phyloP scores from a whole-genome alignment of 2,329 filamentous ascomycete species.

The Xylogone sp. region DNA sequence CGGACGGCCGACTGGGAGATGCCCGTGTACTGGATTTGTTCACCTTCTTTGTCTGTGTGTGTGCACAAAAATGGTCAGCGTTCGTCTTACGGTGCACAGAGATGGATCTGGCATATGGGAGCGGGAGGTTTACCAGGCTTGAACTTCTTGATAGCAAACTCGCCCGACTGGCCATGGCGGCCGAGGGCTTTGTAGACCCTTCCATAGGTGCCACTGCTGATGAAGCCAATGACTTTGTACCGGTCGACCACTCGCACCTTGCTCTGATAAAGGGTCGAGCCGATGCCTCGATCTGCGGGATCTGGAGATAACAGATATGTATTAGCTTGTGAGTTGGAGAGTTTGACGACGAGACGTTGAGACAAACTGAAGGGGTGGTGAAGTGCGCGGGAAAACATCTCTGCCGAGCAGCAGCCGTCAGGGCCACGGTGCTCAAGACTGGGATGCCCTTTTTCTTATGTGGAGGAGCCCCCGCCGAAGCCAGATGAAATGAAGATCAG shows the following conservation, averaged over 20 bases:
- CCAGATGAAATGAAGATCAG: neutral
- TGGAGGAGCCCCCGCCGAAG: neutral
- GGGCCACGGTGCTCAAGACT: neutral
- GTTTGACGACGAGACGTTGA: neutral
- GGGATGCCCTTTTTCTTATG: neutral
- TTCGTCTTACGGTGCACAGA: too few species aligned
- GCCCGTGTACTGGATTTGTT: conserved; percentile 90
- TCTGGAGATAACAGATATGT: conserved; percentile 41
- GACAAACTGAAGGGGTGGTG: neutral
- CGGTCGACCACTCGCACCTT: conserved; percentile 89
- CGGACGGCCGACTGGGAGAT: conserved; percentile 96
- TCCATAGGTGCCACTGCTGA: conserved; percentile 96
- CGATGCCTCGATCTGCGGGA: conserved; percentile 45
- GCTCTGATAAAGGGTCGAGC: conserved; percentile 53
- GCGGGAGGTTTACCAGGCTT: conserved; percentile 30
- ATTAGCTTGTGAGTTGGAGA: neutral
- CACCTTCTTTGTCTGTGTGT: conserved; percentile 80
- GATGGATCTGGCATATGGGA: too few species aligned
- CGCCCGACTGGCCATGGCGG: conserved; percentile 67
- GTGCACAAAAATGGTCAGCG: neutral
- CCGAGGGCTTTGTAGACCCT: conserved; percentile 93
- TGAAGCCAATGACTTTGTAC: conserved; percentile 97
- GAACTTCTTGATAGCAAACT: conserved; percentile 98
- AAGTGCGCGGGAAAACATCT: neutral
- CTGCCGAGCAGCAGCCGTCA: neutral